phyloP scores from a whole-genome alignment of 176 grass and related monocot genomes.

The Luzula sylvatica region DNA sequence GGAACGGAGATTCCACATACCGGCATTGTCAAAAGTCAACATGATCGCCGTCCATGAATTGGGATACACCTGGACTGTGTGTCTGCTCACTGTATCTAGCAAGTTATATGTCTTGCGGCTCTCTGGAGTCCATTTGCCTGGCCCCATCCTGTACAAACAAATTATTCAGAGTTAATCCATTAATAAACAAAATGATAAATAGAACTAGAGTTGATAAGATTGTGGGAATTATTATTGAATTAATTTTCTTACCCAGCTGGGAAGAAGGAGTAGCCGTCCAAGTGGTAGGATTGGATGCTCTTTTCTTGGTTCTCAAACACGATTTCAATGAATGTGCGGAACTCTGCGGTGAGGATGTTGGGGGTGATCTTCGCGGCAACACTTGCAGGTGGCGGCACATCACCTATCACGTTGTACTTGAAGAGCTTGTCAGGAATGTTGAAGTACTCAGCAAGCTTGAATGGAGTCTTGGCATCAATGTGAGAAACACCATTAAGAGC shows the following conservation, averaged over 20 bases:
- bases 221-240: too few relatives aligned
- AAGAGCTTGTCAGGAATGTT: conserved; percentile 47
- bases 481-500: conserved; percentile 84
- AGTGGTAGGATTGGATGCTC: conserved; percentile 58
- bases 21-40: conserved; percentile 88
- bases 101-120: conserved; percentile 62
- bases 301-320: conserved; percentile 86
- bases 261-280: conserved; percentile 90
- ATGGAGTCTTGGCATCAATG: conserved; percentile 40
- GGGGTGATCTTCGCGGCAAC: conserved; percentile 27
- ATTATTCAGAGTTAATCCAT: neutral
- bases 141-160: conserved; percentile 47
- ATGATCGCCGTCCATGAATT: conserved; percentile 85
- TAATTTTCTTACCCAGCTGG: conserved; percentile 41
- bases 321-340: conserved; percentile 79
- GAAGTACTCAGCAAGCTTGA: conserved; percentile 97
- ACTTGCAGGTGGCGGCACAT: conserved; percentile 28
- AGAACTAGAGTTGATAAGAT: neutral
- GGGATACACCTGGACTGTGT: conserved; percentile 90
- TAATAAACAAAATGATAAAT: neutral
- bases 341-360: conserved; percentile 51
- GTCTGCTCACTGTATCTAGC: conserved; percentile 80
- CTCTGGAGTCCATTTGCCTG: conserved; percentile 43
- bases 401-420: conserved; percentile 65
- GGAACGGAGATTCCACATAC: conserved; percentile 88